Conservation (phyloP, 331 rosid genomes). For the Prunus yedoensis region DNA sequence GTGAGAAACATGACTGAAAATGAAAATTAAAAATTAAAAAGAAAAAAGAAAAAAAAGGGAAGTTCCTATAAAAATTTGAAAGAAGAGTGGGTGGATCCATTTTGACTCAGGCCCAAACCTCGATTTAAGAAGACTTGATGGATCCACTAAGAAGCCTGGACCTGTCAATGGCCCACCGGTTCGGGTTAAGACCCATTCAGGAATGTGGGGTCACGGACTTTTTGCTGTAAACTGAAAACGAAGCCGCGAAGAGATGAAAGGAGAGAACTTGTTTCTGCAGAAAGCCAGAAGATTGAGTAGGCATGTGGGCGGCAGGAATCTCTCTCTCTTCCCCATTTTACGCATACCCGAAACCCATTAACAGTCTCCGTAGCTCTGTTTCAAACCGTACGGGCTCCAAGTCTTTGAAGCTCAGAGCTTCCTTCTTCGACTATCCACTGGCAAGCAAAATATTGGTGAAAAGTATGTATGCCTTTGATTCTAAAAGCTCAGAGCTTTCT, state of each 20-base stretch:
- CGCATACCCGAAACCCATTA: background rate
- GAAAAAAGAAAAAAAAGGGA: too few relatives aligned
- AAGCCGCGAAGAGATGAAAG: background rate
- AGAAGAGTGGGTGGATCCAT: too few relatives aligned
- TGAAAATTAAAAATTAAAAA: too few relatives aligned
- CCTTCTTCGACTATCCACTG: slow-evolving; percentile 64
- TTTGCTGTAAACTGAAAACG: background rate
- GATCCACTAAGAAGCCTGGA: too few relatives aligned
- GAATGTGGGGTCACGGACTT: background rate
- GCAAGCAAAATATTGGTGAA: slow-evolving; percentile 70
- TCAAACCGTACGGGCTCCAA: slow-evolving; percentile 6
- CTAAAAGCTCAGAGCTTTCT: too few relatives aligned
- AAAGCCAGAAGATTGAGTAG: background rate
- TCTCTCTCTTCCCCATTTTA: slow-evolving; percentile 42
- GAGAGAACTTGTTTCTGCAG: background rate
- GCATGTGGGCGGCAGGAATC: slow-evolving; percentile 34
- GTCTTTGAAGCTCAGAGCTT: slow-evolving; percentile 47
- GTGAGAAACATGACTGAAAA: too few relatives aligned
- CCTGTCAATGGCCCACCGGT: background rate
- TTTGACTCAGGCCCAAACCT: too few relatives aligned
- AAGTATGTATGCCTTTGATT: slow-evolving; percentile 35
- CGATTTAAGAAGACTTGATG: too few relatives aligned
- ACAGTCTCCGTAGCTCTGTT: background rate
- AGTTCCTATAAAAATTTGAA: too few relatives aligned
- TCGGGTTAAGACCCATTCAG: background rate